phyloP scores from a whole-genome alignment of 257 asterid genomes.

The Penstemon barbatus region DNA sequence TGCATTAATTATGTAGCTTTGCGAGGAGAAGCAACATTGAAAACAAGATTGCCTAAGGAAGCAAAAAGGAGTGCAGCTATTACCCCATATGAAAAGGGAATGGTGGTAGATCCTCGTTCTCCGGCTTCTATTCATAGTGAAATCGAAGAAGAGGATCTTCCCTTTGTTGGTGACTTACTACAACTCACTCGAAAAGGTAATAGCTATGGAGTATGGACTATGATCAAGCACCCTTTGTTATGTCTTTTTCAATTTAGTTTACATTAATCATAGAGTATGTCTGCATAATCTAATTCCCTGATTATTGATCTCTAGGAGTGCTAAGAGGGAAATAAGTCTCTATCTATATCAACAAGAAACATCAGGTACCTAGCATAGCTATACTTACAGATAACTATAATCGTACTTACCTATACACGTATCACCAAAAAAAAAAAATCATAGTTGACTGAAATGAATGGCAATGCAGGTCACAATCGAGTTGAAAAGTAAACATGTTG shows the following conservation, averaged over 20 bases:
- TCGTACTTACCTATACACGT: neutral
- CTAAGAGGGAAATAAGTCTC: slow-evolving; percentile 67
- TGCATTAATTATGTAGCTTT: slow-evolving; percentile 43
- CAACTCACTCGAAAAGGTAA: slow-evolving; percentile 76
- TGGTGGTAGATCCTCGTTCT: slow-evolving; percentile 42
- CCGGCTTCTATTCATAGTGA: slow-evolving; percentile 35
- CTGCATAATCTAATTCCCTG: slow-evolving; percentile 9
- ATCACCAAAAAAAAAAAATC: neutral
- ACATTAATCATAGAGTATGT: neutral
- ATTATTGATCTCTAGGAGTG: slow-evolving; percentile 45
- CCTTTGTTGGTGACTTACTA: slow-evolving; percentile 71
- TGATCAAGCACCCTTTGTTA: neutral
- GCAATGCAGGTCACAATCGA: slow-evolving; percentile 62
- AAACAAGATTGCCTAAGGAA: slow-evolving; percentile 74
- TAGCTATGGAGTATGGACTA: neutral
- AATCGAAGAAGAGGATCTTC: slow-evolving; percentile 49
- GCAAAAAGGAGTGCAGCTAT: slow-evolving; percentile 75
- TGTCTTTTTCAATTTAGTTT: neutral
- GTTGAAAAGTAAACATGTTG: slow-evolving; percentile 72
- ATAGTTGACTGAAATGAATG: slow-evolving; percentile 18
- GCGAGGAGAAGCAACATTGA: slow-evolving; percentile 82
- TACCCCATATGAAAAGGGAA: slow-evolving; percentile 67
- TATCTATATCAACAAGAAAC: slow-evolving; percentile 62
- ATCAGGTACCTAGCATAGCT: slow-evolving; percentile 45
- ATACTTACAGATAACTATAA: neutral